Percentiles rank a stretch among this genome's conserved stretches.
Evolutionary conservation across 2,329 filamentous ascomycete genomes (phyloP).

Genomic region (Atkinsonella texensis): DNA sequence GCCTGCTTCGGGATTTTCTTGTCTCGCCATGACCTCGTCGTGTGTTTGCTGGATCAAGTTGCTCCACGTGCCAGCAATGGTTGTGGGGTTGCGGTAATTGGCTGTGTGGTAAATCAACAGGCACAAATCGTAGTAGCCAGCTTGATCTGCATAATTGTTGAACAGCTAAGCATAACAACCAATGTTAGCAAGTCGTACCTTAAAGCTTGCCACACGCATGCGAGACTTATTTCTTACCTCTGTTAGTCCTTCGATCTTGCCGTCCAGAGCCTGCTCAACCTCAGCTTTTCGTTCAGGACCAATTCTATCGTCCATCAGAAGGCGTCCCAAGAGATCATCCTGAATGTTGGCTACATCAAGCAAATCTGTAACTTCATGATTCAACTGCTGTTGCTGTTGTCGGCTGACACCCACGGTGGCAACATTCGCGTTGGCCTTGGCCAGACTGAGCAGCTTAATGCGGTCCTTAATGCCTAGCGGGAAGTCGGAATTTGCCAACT

Average conservation of each 20-base stretch:
- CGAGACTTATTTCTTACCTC: constrained; percentile 44
- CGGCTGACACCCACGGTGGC: constrained; percentile 64
- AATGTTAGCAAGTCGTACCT: constrained; percentile 7
- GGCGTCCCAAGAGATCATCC: constrained; percentile 72
- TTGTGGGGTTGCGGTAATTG: constrained; percentile 77
- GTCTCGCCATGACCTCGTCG: constrained; percentile 34
- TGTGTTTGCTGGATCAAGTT: constrained; percentile 66
- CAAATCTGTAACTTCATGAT: constrained; percentile 73
- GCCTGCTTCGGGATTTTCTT: constrained; percentile 28
- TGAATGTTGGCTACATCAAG: constrained; percentile 93
- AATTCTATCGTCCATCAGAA: constrained; percentile 63
- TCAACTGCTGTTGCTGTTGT: constrained; percentile 71
- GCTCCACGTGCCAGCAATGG: constrained; percentile 77
- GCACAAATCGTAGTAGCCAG: constrained; percentile 86
- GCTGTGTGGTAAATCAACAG: constrained; percentile 85
- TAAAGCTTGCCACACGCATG: neutral
- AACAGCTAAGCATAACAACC: constrained; percentile 51
- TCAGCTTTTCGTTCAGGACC: constrained; percentile 47
- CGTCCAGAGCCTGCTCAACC: constrained; percentile 58
- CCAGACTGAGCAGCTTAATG: constrained; percentile 79
- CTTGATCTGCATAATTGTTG: constrained; percentile 82
- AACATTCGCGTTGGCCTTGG: constrained; percentile 85
- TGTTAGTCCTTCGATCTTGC: constrained; percentile 64
- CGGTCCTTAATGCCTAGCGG: constrained; percentile 67
- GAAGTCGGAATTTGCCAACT: constrained; percentile 76